Evolutionary conservation across 1,284 basidiomycete genomes (phyloP).

Genomic region (Cryptococcus jaspeensis): DNA sequence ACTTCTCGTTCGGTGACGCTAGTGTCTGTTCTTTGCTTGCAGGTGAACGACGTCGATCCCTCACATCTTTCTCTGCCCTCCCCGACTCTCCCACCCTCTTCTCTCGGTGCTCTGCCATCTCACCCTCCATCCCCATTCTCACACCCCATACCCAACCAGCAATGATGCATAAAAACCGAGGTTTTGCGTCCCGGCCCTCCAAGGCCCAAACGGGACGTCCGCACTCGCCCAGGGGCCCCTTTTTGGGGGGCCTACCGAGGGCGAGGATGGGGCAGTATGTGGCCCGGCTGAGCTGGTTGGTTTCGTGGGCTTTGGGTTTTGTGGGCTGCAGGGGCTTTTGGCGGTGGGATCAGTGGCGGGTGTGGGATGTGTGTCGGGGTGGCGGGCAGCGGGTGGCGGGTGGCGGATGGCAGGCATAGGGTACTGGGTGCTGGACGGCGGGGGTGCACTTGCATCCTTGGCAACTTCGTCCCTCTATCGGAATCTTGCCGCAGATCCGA

Average conservation of each 20-base stretch:
- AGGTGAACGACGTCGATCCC: neutral
- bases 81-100: too few species aligned
- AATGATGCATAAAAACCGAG: constrained; percentile 41
- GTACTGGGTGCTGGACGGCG: neutral
- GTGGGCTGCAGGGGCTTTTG: too few species aligned
- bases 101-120: too few species aligned
- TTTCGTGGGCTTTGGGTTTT: neutral
- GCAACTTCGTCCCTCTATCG: too few species aligned
- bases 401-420: neutral
- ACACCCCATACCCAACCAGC: constrained; percentile 18
- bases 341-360: too few species aligned
- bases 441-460: too few species aligned
- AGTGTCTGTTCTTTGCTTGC: too few species aligned
- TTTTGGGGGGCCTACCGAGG: constrained; percentile 10
- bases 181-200: constrained; percentile 22
- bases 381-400: neutral
- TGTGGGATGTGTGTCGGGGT: neutral
- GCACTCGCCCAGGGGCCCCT: constrained; percentile 16
- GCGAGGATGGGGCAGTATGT: constrained; percentile 33
- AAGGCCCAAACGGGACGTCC: constrained; percentile 12
- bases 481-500: too few species aligned
- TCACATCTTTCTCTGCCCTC: neutral
- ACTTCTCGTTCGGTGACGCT: too few species aligned
- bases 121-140: neutral
- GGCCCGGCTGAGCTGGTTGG: constrained; percentile 45